Conservation (phyloP, 1,284 basidiomycete genomes). For the Apiotrichum mycotoxinovorans region DNA sequence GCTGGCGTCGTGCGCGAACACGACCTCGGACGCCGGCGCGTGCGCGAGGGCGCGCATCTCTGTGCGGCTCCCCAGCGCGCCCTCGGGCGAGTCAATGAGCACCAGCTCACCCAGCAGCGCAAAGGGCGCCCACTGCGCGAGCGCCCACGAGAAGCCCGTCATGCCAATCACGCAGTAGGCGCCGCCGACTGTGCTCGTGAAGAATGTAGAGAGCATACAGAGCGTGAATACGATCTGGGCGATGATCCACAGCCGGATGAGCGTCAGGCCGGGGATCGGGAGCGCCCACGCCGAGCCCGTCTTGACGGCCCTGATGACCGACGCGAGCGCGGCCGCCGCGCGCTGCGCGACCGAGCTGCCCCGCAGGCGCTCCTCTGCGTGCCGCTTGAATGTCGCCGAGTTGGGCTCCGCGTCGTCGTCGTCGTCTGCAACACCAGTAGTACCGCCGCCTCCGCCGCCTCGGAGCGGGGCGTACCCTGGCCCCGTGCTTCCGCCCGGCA, state of each 20-base stretch:
- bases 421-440: neutral
- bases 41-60: slow-evolving; percentile 2
- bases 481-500: slow-evolving; percentile 14
- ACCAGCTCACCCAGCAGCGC: slow-evolving; percentile 49
- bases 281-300: slow-evolving; percentile 27
- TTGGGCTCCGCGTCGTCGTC: slow-evolving; percentile 12
- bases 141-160: slow-evolving; percentile 54
- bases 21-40: slow-evolving; percentile 4
- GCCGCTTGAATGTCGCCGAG: slow-evolving; percentile 17
- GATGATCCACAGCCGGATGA: slow-evolving; percentile 43
- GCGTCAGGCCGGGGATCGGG: slow-evolving; percentile 44
- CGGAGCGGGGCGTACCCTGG: slow-evolving; percentile 3
- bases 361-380: slow-evolving; percentile 5
- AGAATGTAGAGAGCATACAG: slow-evolving; percentile 50
- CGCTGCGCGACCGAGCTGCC: slow-evolving; percentile 6
- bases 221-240: slow-evolving; percentile 46
- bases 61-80: too few species aligned
- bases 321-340: slow-evolving; percentile 8
- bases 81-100: slow-evolving; percentile 34
- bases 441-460: too few species aligned
- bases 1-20: slow-evolving; percentile 9
- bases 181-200: slow-evolving; percentile 45
- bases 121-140: slow-evolving; percentile 48
- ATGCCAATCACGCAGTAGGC: slow-evolving; percentile 53
- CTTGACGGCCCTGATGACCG: slow-evolving; percentile 19